Evolutionary conservation across 371 early-diverging fungal genomes (phyloP).

Genomic region (Polyrhizophydium stewartii): DNA sequence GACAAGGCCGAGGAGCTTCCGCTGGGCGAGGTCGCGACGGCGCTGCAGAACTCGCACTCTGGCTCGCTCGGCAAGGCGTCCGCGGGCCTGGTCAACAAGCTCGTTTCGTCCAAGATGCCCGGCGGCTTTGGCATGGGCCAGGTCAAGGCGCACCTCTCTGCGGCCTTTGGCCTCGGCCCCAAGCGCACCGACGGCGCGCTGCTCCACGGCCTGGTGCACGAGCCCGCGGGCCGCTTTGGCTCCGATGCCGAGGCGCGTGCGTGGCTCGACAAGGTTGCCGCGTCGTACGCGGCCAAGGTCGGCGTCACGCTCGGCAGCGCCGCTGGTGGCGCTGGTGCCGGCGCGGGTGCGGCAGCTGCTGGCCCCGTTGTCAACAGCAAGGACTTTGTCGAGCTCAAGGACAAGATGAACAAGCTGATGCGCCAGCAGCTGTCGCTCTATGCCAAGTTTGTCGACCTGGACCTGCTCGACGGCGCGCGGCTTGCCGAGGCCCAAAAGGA

Average conservation of each 20-base stretch:
- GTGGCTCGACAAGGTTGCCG: conserved; percentile 78
- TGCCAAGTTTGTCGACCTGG: conserved; percentile 83
- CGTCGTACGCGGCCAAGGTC: conserved; percentile 73
- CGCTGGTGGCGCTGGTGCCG: conserved; percentile 52
- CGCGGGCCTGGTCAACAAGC: conserved; percentile 69
- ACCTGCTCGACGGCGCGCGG: conserved; percentile 76
- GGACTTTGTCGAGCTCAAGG: conserved; percentile 78
- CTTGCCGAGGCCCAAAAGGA: conserved; percentile 65
- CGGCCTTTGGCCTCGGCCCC: conserved; percentile 79
- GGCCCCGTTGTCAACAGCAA: conserved; percentile 81
- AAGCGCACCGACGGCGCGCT: conserved; percentile 80
- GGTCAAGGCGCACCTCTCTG: conserved; percentile 68
- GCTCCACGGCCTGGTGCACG: conserved; percentile 79
- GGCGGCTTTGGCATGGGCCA: conserved; percentile 83
- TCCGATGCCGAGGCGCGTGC: conserved; percentile 83
- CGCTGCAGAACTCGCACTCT: conserved; percentile 58
- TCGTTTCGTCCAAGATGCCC: conserved; percentile 90
- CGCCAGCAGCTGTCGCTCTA: conserved; percentile 83
- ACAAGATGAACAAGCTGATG: conserved; percentile 75
- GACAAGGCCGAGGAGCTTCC: conserved; percentile 93
- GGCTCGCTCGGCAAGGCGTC: conserved; percentile 85
- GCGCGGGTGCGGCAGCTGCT: conserved; percentile 36
- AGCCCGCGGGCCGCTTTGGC: conserved; percentile 78
- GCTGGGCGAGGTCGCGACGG: conserved; percentile 74
- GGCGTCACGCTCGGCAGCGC: conserved; percentile 69